These are phyloP conservation scores for Dimocarpus longan DNA, from an alignment of 345 rosid genomes.

Conservation along the genomic window DNA sequence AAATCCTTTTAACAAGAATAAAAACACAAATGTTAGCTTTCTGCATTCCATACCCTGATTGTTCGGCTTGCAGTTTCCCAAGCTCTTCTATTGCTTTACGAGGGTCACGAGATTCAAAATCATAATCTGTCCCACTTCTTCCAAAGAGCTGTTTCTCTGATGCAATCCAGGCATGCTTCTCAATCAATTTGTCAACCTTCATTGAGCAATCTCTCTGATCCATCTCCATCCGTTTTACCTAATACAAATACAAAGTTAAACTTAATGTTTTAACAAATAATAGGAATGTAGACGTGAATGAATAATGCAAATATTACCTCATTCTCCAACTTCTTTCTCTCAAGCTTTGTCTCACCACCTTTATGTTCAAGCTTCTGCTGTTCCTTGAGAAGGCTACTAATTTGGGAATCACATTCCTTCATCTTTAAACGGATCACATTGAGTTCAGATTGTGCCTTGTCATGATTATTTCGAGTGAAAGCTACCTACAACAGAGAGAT, in stretches of 20 bases:
- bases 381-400: constrained; percentile 60
- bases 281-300: neutral
- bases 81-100: constrained; percentile 76
- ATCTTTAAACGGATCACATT: constrained; percentile 66
- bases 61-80: constrained; percentile 82
- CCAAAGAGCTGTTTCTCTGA: constrained; percentile 95
- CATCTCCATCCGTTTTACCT: constrained; percentile 86
- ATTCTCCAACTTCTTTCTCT: constrained; percentile 93
- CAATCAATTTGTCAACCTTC: constrained; percentile 83
- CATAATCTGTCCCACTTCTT: constrained; percentile 94
- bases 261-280: constrained; percentile 12
- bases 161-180: constrained; percentile 94
- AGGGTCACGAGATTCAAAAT: constrained; percentile 75
- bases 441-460: constrained; percentile 68
- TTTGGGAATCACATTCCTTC: constrained; percentile 93
- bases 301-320: constrained; percentile 55
- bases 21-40: constrained; percentile 12
- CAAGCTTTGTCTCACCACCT: constrained; percentile 74
- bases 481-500: constrained; percentile 55
- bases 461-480: constrained; percentile 53
- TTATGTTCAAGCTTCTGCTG: constrained; percentile 77
- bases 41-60: constrained; percentile 61
- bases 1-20: neutral
- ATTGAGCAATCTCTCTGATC: constrained; percentile 84
- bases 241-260: neutral